phyloP scores from a whole-genome alignment of 306 rosid genomes.

The Citrullus amarus region DNA sequence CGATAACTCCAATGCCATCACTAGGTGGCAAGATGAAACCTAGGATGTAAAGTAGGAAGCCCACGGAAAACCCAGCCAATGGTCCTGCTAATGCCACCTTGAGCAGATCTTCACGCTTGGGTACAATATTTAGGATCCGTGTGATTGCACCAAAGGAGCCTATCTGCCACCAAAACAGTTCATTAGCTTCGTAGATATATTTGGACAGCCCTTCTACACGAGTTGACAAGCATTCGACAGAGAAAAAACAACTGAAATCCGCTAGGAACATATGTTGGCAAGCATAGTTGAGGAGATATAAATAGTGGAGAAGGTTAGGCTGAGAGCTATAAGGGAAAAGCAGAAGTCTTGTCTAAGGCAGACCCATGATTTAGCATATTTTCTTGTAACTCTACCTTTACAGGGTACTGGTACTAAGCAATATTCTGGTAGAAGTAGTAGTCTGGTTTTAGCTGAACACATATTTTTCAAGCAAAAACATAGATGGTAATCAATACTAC shows the following conservation, averaged over 20 bases:
- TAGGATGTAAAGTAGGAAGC: slow-evolving; percentile 64
- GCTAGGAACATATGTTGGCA: background rate
- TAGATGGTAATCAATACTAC: background rate
- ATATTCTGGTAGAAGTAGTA: background rate
- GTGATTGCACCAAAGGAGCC: slow-evolving; percentile 98
- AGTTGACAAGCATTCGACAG: background rate
- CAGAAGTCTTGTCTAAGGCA: background rate
- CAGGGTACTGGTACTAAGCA: background rate
- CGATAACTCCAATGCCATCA: slow-evolving; percentile 73
- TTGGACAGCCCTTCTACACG: background rate
- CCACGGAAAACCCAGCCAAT: slow-evolving; percentile 75
- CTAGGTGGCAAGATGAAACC: slow-evolving; percentile 86
- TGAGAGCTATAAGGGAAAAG: background rate
- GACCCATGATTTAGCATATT: background rate
- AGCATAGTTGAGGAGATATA: background rate
- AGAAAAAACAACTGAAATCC: background rate
- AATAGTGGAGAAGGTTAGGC: background rate
- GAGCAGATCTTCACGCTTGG: slow-evolving; percentile 87
- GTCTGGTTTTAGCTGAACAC: background rate
- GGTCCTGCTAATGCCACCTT: slow-evolving; percentile 96
- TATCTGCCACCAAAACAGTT: slow-evolving; percentile 84
- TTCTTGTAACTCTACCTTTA: background rate
- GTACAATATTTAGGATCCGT: slow-evolving; percentile 73
- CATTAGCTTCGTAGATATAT: slow-evolving; percentile 25
- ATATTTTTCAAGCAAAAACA: background rate